Conservation (phyloP, 306 rosid genomes). For the Lathyrus sativus region DNA sequence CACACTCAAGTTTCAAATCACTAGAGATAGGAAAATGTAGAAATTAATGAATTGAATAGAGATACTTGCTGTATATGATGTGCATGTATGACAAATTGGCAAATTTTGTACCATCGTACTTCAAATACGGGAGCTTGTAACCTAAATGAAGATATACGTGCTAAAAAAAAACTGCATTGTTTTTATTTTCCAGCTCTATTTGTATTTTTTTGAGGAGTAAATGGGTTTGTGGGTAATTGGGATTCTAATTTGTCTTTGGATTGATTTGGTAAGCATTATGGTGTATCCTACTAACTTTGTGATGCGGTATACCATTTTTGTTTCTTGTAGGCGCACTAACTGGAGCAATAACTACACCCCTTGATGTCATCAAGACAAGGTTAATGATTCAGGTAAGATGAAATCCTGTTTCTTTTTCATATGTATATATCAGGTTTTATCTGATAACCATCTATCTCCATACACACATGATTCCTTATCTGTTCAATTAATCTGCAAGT, state of each 20-base stretch:
- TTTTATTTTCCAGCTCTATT: conserved; percentile 3
- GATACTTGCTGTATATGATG: too few relatives aligned
- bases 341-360: conserved; percentile 94
- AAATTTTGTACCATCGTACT: too few relatives aligned
- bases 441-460: not conserved
- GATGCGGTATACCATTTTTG: conserved; percentile 16
- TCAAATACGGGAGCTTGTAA: too few relatives aligned
- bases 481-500: conserved; percentile 23
- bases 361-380: conserved; percentile 94
- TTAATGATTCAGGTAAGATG: conserved; percentile 81
- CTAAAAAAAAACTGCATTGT: not conserved
- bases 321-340: conserved; percentile 77
- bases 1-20: conserved; percentile 2
- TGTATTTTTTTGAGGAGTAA: not conserved
- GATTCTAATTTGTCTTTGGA: not conserved
- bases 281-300: conserved; percentile 16
- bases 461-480: conserved; percentile 9
- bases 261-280: conserved; percentile 23
- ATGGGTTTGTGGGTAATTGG: too few relatives aligned
- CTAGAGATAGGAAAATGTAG: not conserved
- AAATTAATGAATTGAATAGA: too few relatives aligned
- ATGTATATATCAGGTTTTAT: not conserved
- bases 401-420: conserved; percentile 16
- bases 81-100: too few relatives aligned
- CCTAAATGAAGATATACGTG: too few relatives aligned